A percentile compares a stretch with the other conserved stretches of the same genome.
phyloP scores from a whole-genome alignment of 257 asterid genomes.

The Solanum chaucha region DNA sequence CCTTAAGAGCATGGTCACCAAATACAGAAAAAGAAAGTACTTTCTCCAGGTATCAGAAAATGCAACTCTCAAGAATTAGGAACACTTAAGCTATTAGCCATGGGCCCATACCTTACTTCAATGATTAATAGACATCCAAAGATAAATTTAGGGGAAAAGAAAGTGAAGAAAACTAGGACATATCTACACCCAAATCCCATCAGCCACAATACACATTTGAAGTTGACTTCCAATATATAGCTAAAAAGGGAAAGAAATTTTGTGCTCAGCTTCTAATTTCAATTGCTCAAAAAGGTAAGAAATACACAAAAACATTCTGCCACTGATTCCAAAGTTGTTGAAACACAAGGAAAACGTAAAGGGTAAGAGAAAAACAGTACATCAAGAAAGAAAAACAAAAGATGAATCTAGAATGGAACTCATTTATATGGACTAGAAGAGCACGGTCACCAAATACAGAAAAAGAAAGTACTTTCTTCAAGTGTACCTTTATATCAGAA shows the following conservation, averaged over 20 bases:
- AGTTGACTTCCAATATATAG: background rate
- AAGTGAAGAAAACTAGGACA: background rate
- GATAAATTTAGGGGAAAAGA: background rate
- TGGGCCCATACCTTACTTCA: background rate
- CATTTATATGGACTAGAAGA: background rate
- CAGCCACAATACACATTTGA: background rate
- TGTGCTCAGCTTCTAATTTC: background rate
- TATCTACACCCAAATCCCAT: background rate
- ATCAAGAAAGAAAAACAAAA: background rate
- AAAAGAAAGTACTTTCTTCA: background rate
- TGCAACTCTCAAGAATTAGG: background rate
- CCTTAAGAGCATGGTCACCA: background rate
- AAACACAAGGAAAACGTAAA: background rate
- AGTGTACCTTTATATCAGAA: background rate
- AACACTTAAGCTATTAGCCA: background rate
- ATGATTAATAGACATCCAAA: background rate
- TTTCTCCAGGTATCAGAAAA: background rate
- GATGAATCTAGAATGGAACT: too few species aligned
- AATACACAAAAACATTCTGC: background rate
- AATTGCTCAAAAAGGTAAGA: background rate
- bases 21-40: background rate
- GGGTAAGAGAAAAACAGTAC: background rate
- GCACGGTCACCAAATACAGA: background rate
- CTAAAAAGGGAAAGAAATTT: background rate
- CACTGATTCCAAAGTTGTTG: background rate